Evolutionary conservation across 1,284 basidiomycete species (phyloP), one percentile per base, ranked within the genome.

Genomic region (Microbotryum saponariae): DNA sequence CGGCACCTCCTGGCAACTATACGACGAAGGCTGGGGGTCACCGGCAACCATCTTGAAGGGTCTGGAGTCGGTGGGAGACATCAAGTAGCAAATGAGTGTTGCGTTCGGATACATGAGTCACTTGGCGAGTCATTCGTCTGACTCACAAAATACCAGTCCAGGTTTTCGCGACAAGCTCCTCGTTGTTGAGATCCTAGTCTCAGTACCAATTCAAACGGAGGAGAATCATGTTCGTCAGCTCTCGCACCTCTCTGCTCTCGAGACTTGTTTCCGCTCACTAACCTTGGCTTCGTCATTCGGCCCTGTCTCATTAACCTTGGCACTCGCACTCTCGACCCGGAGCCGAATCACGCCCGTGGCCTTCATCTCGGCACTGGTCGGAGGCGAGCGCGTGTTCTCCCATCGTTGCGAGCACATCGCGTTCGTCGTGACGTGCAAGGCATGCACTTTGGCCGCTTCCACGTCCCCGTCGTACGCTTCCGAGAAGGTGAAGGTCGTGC

Each of bases 341-440:
- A 74, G 55, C 48, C 71, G 65, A 14, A 73, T 50, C 21, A 74
- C 69, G 7, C 70, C 72, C 23, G 72, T 73, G 6, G 64, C 66
- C 37, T 67, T 60, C 56, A 66, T 60, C 55, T 74, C 72, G 42
- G 63, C 65, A 9, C 52, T 23, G 37, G 64, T 62, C 6, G 56
- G 56, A 9, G 71, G 70, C 62, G 64, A 51, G 1, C 72, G 58
- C 46, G 67, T 67, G 12, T 58, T 46, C 5, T 70, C 66, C 68
- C 69, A 73, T 1, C 72, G 64, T 3, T 66, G 70, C 2, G 67
- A 65, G 23, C 67, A 60, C n/a, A 69, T 63, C 29, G 53, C 45
- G 25, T 73, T 61, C n/a, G 72, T 70, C 20, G 71, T 61, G 31
- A 56, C 20, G 33, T 58, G 42, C 44, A 67, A 53, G 1, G 65